Evolutionary conservation across 2,329 filamentous ascomycete species (phyloP), one percentile per base, ranked within the genome.

Genomic region (Xylaria sp.): DNA sequence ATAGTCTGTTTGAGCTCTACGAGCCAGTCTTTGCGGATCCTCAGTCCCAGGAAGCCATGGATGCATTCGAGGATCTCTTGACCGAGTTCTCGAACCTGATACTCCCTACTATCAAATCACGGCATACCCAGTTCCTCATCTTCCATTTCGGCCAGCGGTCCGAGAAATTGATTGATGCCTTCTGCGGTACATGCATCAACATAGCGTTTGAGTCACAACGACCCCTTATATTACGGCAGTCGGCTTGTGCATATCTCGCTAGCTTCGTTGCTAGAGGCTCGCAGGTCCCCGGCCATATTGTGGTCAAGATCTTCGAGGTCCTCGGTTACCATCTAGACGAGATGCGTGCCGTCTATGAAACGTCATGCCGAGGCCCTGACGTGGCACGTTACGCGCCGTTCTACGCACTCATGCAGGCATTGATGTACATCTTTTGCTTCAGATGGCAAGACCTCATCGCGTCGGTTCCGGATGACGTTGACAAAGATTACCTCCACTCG

Each of bases 391-490:
- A 93, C 71, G 85, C 87, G 52, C 85, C 89, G 11, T 96, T 95
- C 75, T 97, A 97, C 73, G 87, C 90, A 16, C 85, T 92, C 52
- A 86, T 89, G n/a, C 92, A 97, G 74, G 92, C 92, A 1, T 80
- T 95, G 2, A 83, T 97, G 23, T 97, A 97, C 77, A 93, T 96
- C 60, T 97, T 96, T 71, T 99, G 94, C 78, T 99, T 99, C 79
- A 87, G 94, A 58, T 99, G 94, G 94, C 88, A 91, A 62, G 93
- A 97, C 70, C 80, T 99, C 52, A 88, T 91, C 58, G 79, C 83
- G 18, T 81, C 83, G 1, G 83, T 82, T 2, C 78, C 83, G 1
- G 80, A 86, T 61, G 79, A 76, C 62, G 82, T 83, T 59, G 89
- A 84, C 75, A 83, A 78, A 63, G 88, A 84, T 60, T 85, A 88